Evolutionary conservation across 805 yeast genomes (phyloP), one percentile per base, ranked within the genome.

Genomic region (Candida ponderosae): DNA sequence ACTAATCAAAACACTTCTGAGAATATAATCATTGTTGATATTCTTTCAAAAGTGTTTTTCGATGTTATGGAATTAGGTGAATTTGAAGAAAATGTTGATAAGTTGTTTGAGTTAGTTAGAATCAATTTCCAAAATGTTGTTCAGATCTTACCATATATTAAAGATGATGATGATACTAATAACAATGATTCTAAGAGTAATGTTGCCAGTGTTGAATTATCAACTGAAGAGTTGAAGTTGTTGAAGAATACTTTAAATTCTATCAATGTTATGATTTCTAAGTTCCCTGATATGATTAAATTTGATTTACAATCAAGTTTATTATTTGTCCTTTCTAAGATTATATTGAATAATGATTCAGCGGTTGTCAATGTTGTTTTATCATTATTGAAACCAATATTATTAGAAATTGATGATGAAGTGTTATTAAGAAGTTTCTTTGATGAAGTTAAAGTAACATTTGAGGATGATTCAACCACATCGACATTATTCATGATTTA

Each of bases 91-190:
- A 80, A 78, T 36, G 79, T 84, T 38, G 95, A 86, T 47, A 86
- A 84, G 50, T 60, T 87, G 32, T 86, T 90, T 56, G 97, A 90
- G 53, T 63, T 89, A 19, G 59, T 88, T 35, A 68, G 96, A 43
- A 70, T 88, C 6, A 72, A 75, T 15, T 66, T 83, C 63, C 65
- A 79, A 17, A 80, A 85, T 0, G 59, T 88, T 15, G 70, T 79
- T 20, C 68, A 65, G 23, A 60, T 71, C 8, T 58, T 82, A 31
- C 89, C 94, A 8, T 72, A 77, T 36, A 61, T 80, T 30, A 69
- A 72, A 39, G 70, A 67, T 21, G 70, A 66, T 30, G 68, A 53
- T 13, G 16, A 31, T 1, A 46, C 37, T 4, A 44, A 38, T 3
- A 31, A 33, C 3, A 29, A 34, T 6, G 11, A 9, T 15, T 34